Evolutionary conservation across 257 asterid species (phyloP).

Genomic region (Fraxinus americana): DNA sequence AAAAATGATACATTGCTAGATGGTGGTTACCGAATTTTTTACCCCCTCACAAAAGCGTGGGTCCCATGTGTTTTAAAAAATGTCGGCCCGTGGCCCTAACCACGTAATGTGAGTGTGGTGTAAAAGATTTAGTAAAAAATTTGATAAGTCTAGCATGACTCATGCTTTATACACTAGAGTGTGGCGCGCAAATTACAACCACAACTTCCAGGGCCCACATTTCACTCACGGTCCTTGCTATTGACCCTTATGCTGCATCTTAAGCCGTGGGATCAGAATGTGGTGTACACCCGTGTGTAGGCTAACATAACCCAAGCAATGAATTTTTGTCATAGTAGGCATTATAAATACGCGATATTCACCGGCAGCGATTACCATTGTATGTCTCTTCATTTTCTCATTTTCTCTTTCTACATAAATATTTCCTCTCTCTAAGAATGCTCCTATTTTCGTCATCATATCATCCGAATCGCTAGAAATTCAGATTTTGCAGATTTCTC

Average conservation of each 20-base stretch:
- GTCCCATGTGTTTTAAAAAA: too few species aligned
- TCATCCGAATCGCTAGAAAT: constrained; percentile 1
- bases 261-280: background rate
- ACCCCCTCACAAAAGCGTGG: too few species aligned
- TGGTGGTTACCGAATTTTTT: too few species aligned
- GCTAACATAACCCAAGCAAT: background rate
- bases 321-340: background rate
- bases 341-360: background rate
- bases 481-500: background rate
- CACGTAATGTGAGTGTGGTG: too few species aligned
- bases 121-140: too few species aligned
- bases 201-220: background rate
- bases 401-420: background rate
- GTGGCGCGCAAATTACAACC: background rate
- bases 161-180: too few species aligned
- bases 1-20: too few species aligned
- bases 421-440: background rate
- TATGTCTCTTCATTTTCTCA: background rate
- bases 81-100: too few species aligned
- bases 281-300: background rate
- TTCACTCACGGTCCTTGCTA: background rate
- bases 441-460: background rate
- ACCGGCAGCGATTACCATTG: background rate
- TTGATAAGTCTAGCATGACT: too few species aligned
- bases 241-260: background rate